Base-by-base conservation (phyloP, 208 protist genomes). In the Leishmania arabica region DNA sequence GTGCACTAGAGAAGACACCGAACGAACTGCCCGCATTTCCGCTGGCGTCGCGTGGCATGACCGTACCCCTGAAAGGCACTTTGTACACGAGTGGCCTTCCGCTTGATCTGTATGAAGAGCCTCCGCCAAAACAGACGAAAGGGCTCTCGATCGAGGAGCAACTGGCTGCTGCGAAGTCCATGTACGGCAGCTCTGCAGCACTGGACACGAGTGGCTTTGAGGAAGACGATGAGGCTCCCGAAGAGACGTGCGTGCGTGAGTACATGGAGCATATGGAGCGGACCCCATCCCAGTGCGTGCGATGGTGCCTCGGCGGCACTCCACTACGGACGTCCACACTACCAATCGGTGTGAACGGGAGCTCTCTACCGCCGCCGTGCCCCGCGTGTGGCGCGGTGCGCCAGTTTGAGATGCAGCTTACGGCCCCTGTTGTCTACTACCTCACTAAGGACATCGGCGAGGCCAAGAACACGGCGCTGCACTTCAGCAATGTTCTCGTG, bases 401-500 rank as follows among this genome's bases (percentile, higher is more conserved):
- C 0, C 90, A 79, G 65, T 96, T 95, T 84, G 95, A 98, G 85
- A 84, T 94, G 40, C 93, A 98, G 83, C 86, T 98, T 31, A 95
- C 91, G 13, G 90, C 95, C 2, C 95, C 93, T 6, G 79, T 84
- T 5, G 90, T 98, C 58, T 98, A 96, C 73, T 98, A 88, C 75
- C 86, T 98, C 47, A 96, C 91, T 11, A 92, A 89, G 64, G 82
- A 83, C 27, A 84, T 87, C 37, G 84, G 88, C 4, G 93, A 93
- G 74, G 81, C 80, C 24, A 86, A 92, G 49, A 93, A 95, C 70
- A 75, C 88, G 13, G 58, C 77, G 40, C 53, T 98, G 68, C 93
- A 96, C 80, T 98, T 98, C 82, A 92, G 91, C 68, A 97, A 95
- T 79, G 81, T 98, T 47, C 75, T 93, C 27, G 86, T 96, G 27